Percentiles rank a stretch among this genome's conserved stretches.
Evolutionary conservation across 2,329 filamentous ascomycete species (phyloP).

Genomic region (Phialophora expanda): DNA sequence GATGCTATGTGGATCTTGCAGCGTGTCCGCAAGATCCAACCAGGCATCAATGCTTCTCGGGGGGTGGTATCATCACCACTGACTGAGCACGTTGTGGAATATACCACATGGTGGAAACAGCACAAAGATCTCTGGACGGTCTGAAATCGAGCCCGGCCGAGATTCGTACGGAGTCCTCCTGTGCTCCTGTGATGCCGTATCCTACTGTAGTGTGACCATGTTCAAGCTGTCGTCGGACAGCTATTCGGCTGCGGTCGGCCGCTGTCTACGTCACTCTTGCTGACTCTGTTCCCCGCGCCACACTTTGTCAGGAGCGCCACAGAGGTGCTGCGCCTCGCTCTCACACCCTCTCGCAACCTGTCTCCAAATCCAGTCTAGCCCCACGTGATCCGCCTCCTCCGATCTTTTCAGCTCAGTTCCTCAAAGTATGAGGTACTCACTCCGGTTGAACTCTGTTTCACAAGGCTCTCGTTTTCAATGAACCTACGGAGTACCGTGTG

Average conservation of each 20-base stretch:
- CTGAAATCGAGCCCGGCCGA: not conserved
- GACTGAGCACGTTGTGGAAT: slow-evolving; percentile 2
- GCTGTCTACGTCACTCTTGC: not conserved
- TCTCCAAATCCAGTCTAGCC: not conserved
- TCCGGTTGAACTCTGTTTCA: not conserved
- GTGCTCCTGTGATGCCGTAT: not conserved
- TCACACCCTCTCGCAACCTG: not conserved
- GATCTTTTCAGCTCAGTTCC: not conserved
- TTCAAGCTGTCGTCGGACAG: not conserved
- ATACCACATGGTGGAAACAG: not conserved
- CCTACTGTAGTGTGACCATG: not conserved
- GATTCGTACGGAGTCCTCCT: not conserved
- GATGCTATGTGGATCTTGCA: slow-evolving; percentile 3
- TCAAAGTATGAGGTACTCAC: too few relatives aligned
- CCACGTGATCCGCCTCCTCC: not conserved
- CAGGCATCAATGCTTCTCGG: slow-evolving; percentile 21
- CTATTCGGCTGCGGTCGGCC: not conserved
- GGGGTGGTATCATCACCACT: slow-evolving; percentile 1
- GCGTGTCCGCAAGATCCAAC: not conserved
- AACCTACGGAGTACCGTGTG: not conserved
- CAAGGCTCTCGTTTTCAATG: not conserved
- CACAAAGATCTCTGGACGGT: not conserved
- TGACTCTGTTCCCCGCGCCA: not conserved
- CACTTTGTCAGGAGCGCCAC: not conserved
- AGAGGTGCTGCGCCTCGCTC: not conserved